These are phyloP conservation scores for Exophiala aquamarina DNA, from an alignment of 2,329 filamentous ascomycete genomes.

Conservation along the genomic window DNA sequence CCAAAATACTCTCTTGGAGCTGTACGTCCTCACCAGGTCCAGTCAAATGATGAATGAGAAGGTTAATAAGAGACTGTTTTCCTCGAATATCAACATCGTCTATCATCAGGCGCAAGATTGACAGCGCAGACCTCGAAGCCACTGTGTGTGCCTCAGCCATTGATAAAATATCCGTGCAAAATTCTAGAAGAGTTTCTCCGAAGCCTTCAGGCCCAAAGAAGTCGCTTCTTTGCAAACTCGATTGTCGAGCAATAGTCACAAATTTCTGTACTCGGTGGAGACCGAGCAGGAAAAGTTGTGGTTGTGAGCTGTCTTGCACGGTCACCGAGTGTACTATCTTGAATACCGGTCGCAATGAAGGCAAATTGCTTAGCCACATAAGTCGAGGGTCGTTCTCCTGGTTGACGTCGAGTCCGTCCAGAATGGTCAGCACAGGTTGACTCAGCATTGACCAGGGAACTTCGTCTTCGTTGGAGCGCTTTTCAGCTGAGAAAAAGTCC, in stretches of 20 bases:
- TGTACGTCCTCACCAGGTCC: slow-evolving; percentile 9
- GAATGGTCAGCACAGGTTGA: slow-evolving; percentile 18
- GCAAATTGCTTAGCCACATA: slow-evolving; percentile 21
- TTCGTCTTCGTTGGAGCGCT: slow-evolving; percentile 18
- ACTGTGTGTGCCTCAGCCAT: slow-evolving; percentile 3
- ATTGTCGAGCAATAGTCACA: slow-evolving; percentile 18
- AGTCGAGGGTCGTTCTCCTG: slow-evolving; percentile 19
- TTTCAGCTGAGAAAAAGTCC: slow-evolving; percentile 15
- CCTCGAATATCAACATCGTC: slow-evolving; percentile 16
- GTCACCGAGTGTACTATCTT: slow-evolving; percentile 18
- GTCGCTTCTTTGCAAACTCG: slow-evolving; percentile 16
- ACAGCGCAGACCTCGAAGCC: slow-evolving; percentile 11
- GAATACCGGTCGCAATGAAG: slow-evolving; percentile 18
- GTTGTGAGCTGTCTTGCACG: neutral
- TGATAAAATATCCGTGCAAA: slow-evolving; percentile 15
- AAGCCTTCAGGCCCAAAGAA: slow-evolving; percentile 18
- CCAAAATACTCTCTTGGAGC: slow-evolving; percentile 21
- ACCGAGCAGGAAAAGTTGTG: slow-evolving; percentile 16
- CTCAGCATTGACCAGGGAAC: slow-evolving; percentile 23
- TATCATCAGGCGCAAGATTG: slow-evolving; percentile 18
- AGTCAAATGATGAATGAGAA: slow-evolving; percentile 20
- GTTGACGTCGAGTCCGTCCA: slow-evolving; percentile 15
- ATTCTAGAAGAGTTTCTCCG: slow-evolving; percentile 17
- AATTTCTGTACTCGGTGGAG: slow-evolving; percentile 22
- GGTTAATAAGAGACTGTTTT: slow-evolving; percentile 11